Percentiles rank a stretch among this genome's conserved stretches.
Evolutionary conservation across 495 filamentous ascomycete genomes (phyloP).

Genomic region (Trichocladium uniseriatum): DNA sequence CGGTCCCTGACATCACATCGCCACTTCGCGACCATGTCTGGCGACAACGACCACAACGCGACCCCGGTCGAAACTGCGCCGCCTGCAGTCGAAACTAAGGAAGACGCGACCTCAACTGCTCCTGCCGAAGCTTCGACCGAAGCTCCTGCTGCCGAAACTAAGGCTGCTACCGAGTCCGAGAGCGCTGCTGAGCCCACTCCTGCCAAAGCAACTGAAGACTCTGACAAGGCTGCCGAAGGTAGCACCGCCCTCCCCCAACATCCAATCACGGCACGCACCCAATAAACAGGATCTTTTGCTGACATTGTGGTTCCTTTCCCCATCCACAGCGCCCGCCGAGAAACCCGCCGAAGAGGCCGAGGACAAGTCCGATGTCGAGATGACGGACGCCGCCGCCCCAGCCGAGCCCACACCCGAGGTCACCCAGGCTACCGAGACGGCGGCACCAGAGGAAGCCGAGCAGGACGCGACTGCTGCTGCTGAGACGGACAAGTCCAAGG

Average conservation of each 20-base stretch:
- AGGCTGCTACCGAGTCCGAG: slow-evolving; percentile 13
- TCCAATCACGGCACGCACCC: not conserved
- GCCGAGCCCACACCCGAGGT: slow-evolving; percentile 21
- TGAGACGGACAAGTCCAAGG: slow-evolving; percentile 36
- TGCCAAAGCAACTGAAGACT: slow-evolving; percentile 10
- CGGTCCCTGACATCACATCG: slow-evolving; percentile 24
- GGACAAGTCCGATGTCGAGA: slow-evolving; percentile 31
- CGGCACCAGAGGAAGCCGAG: not conserved
- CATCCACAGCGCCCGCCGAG: slow-evolving; percentile 11
- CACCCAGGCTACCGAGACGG: slow-evolving; percentile 16
- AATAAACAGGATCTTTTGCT: slow-evolving; percentile 10
- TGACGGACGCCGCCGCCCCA: slow-evolving; percentile 25
- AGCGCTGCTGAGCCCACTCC: slow-evolving; percentile 14
- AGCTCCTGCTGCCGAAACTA: slow-evolving; percentile 15
- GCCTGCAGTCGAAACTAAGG: slow-evolving; percentile 7
- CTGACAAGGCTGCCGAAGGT: slow-evolving; percentile 18
- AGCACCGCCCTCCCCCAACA: not conserved
- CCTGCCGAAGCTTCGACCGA: slow-evolving; percentile 1
- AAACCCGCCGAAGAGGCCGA: slow-evolving; percentile 21
- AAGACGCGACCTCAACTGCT: slow-evolving; percentile 12
- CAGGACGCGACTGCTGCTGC: slow-evolving; percentile 14
- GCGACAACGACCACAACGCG: slow-evolving; percentile 12
- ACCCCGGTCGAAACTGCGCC: slow-evolving; percentile 12
- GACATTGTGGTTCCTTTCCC: slow-evolving; percentile 6
- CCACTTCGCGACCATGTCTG: slow-evolving; percentile 18